Conservation (phyloP, 2,329 filamentous ascomycete genomes). For the Lithohypha guttulata region DNA sequence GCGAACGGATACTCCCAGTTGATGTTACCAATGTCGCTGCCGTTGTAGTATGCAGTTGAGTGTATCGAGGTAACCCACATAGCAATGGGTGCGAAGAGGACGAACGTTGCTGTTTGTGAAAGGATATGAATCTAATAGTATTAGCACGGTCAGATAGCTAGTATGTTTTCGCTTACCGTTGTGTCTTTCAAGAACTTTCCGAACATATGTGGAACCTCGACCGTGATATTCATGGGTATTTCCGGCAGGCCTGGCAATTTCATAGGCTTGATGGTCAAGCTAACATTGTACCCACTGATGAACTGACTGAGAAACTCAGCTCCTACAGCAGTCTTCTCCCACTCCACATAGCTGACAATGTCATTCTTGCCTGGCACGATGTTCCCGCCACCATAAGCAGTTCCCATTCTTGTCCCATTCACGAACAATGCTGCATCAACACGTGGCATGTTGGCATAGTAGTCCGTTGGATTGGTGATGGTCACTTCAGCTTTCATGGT, state of each 20-base stretch:
- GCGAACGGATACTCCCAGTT: slow-evolving; percentile 62
- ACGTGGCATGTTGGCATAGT: slow-evolving; percentile 72
- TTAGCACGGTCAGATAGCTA: slow-evolving; percentile 13
- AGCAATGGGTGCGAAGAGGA: slow-evolving; percentile 69
- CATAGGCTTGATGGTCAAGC: slow-evolving; percentile 57
- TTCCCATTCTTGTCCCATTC: slow-evolving; percentile 64
- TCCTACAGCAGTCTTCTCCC: slow-evolving; percentile 61
- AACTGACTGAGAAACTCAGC: slow-evolving; percentile 72
- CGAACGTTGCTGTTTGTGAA: slow-evolving; percentile 77
- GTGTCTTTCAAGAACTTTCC: slow-evolving; percentile 71
- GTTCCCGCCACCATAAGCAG: slow-evolving; percentile 53
- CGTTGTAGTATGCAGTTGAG: slow-evolving; percentile 76
- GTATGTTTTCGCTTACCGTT: slow-evolving; percentile 39
- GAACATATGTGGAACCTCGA: slow-evolving; percentile 46
- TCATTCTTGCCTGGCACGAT: slow-evolving; percentile 62
- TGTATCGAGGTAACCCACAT: slow-evolving; percentile 70
- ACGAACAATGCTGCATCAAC: slow-evolving; percentile 64
- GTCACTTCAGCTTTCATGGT: slow-evolving; percentile 63
- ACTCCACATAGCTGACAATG: slow-evolving; percentile 57
- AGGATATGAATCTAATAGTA: slow-evolving; percentile 57
- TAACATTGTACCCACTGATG: slow-evolving; percentile 78
- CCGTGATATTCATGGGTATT: slow-evolving; percentile 60
- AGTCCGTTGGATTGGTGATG: slow-evolving; percentile 81
- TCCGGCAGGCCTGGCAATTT: slow-evolving; percentile 61
- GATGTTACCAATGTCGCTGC: slow-evolving; percentile 66